These are phyloP conservation scores for Aspergillus pseudoterreus DNA, from an alignment of 2,329 filamentous ascomycete species.

Conservation along the genomic window DNA sequence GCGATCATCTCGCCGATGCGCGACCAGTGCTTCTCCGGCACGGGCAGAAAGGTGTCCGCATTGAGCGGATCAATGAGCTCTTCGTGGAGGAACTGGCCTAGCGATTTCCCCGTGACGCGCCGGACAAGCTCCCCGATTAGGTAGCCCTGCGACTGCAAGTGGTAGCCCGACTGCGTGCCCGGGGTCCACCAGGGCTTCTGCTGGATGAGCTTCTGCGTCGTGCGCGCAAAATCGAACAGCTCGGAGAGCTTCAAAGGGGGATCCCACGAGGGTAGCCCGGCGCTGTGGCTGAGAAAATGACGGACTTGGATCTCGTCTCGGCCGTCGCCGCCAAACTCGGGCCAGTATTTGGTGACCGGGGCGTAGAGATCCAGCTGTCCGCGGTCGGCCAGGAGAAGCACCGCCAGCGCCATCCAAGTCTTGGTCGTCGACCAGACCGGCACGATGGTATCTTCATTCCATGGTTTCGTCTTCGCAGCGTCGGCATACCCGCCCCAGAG, in stretches of 20 bases:
- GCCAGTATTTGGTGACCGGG: conserved; percentile 44
- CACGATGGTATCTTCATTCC: conserved; percentile 40
- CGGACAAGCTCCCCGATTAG: conserved; percentile 44
- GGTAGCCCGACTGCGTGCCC: conserved; percentile 44
- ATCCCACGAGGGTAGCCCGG: conserved; percentile 35
- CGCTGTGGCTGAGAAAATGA: conserved; percentile 42
- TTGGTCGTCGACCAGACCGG: conserved; percentile 44
- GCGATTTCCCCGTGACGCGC: conserved; percentile 37
- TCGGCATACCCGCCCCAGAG: conserved; percentile 44
- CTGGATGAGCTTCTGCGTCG: conserved; percentile 34
- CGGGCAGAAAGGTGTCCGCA: conserved; percentile 49
- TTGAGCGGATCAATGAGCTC: conserved; percentile 41
- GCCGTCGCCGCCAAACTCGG: conserved; percentile 43
- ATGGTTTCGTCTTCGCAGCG: conserved; percentile 25
- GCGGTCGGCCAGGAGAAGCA: conserved; percentile 39
- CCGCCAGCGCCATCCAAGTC: conserved; percentile 34
- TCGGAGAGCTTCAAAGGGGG: conserved; percentile 28
- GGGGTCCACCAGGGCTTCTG: conserved; percentile 46
- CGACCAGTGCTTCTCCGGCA: conserved; percentile 38
- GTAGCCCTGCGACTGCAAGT: conserved; percentile 39
- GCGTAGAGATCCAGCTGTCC: conserved; percentile 36
- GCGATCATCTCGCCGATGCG: conserved; percentile 38
- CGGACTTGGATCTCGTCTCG: conserved; percentile 40
- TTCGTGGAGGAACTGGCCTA: conserved; percentile 43
- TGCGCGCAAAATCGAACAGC: conserved; percentile 28